Evolutionary conservation across 306 rosid species (phyloP).

Genomic region (Prinsepia uniflora): DNA sequence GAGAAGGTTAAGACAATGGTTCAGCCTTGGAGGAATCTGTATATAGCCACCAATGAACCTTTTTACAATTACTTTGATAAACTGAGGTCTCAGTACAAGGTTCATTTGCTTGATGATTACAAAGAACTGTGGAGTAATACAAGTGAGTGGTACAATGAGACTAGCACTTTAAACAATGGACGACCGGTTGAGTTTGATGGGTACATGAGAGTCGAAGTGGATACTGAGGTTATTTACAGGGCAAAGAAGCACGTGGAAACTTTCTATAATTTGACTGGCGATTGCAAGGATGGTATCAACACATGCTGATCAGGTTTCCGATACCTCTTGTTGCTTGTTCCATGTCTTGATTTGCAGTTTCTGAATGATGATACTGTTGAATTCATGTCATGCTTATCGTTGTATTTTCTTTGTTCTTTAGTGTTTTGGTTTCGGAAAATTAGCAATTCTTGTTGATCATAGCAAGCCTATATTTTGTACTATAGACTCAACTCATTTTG

Average conservation of each 20-base stretch:
- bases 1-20: constrained; percentile 72
- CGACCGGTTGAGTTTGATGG: constrained; percentile 92
- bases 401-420: constrained; percentile 42
- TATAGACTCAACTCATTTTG: constrained; percentile 26
- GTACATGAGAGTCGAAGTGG: constrained; percentile 97
- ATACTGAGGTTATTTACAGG: constrained; percentile 89
- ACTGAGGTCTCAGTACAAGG: constrained; percentile 78
- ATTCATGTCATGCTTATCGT: constrained; percentile 33
- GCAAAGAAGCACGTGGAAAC: constrained; percentile 87
- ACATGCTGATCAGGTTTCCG: constrained; percentile 66
- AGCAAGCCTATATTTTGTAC: constrained; percentile 32
- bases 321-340: constrained; percentile 26
- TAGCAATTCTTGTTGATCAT: constrained; percentile 26
- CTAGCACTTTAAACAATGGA: constrained; percentile 58
- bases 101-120: constrained; percentile 91
- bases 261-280: constrained; percentile 78
- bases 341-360: constrained; percentile 29
- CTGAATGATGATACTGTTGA: constrained; percentile 36
- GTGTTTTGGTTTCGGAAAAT: constrained; percentile 27
- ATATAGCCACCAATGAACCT: constrained; percentile 86
- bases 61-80: constrained; percentile 92
- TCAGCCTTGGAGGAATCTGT: constrained; percentile 85
- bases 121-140: constrained; percentile 80
- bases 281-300: constrained; percentile 95
- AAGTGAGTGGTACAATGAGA: constrained; percentile 95